These are phyloP conservation scores for Globisporangium mamillatum DNA, from an alignment of 352 stramenopile genomes.

Conservation along the genomic window DNA sequence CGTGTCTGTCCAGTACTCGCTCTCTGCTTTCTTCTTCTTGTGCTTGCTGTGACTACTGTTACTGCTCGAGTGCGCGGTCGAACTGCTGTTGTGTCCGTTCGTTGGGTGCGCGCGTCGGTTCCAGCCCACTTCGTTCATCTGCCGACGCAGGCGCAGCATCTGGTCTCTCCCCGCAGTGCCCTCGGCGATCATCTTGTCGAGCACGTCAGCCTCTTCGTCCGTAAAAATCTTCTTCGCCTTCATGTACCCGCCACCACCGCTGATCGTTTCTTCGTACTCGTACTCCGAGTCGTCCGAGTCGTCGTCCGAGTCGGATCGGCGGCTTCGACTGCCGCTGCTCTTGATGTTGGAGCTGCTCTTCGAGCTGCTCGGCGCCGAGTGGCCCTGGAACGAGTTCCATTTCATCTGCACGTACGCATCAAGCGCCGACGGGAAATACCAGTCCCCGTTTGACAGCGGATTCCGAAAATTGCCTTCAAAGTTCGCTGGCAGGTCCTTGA, in stretches of 20 bases:
- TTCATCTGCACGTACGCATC: slow-evolving; percentile 79
- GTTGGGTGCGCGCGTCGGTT: slow-evolving; percentile 42
- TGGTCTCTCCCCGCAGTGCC: slow-evolving; percentile 66
- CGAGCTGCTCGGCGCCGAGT: slow-evolving; percentile 14
- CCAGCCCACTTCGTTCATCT: slow-evolving; percentile 63
- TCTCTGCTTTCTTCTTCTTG: slow-evolving; percentile 24
- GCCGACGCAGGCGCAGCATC: slow-evolving; percentile 59
- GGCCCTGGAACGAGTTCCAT: slow-evolving; percentile 68
- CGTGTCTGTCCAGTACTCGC: slow-evolving; percentile 44
- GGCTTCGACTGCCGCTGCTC: neutral
- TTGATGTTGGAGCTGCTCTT: slow-evolving; percentile 7
- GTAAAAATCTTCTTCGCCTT: slow-evolving; percentile 59
- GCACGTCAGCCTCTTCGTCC: slow-evolving; percentile 66
- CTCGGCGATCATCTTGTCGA: slow-evolving; percentile 80
- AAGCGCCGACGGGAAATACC: slow-evolving; percentile 52
- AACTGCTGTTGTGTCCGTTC: neutral
- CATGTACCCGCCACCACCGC: slow-evolving; percentile 45
- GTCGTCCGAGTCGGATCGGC: slow-evolving; percentile 29
- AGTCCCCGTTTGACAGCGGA: slow-evolving; percentile 38
- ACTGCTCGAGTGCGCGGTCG: neutral
- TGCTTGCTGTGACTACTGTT: slow-evolving; percentile 26
- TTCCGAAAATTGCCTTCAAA: slow-evolving; percentile 54
- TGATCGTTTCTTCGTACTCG: slow-evolving; percentile 21
- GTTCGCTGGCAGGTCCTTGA: slow-evolving; percentile 52
- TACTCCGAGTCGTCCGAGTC: slow-evolving; percentile 47